Evolutionary conservation across 345 rosid genomes (phyloP), one percentile per base, ranked within the genome.

Genomic region (Hypericum perforatum): DNA sequence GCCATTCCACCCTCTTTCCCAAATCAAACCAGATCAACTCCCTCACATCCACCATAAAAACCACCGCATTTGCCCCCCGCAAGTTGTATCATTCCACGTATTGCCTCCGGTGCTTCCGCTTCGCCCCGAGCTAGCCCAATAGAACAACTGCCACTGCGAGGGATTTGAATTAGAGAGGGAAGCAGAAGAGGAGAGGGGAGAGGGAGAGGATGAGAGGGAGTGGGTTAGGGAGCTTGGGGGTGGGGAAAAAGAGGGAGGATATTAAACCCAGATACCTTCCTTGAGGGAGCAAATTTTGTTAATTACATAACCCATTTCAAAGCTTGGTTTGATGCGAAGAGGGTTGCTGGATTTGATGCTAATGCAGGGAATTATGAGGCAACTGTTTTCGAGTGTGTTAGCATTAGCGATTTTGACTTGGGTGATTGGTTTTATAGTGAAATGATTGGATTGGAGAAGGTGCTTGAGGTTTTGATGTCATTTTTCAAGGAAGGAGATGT

Each of bases 51-150:
- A 88, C 86, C 10, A 78, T 66, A 54, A 85, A 92, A 11, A 86
- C 83, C 53, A 79, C 56, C n/a, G 90, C 88, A 62, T 82, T 59
- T 61, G 81, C 69, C 49, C 96, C 98, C 41, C 76, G 78, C 13
- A 84, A 73, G 54, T 81, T 83, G 58, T 88, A 80, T 88, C 96
- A 88, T 65, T 88, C 96, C 8, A 78, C 83, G 56, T 85, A 92
- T 62, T 85, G 76, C 73, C 63, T 79, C 10, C 85, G 53, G 48
- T 92, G 95, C 67, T 81, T 81, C 45, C 74, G 53, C 76, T 71
- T 72, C 10, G 95, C 87, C 37, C 95, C 95, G 5, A 92, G 84
- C 98, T 95, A 88, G 14, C 98, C 98, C 53, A 88, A 62, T 22
- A 91, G 63, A 48, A 88, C 94, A 40, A 88, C 95, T 14, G 90